Evolutionary conservation across 331 rosid species (phyloP).

Genomic region (Cydonia oblonga): DNA sequence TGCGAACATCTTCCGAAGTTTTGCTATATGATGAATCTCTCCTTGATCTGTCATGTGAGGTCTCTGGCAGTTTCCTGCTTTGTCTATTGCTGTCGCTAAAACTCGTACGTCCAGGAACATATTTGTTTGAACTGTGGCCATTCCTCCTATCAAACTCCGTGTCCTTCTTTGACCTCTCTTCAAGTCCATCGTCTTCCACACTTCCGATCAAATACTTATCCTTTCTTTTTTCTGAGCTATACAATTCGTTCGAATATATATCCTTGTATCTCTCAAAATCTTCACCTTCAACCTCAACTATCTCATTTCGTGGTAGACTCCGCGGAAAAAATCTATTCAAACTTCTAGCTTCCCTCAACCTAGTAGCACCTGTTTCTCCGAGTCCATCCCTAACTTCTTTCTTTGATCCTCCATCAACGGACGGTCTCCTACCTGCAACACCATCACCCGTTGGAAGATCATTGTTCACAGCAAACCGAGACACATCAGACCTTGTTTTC

Average conservation of each 20-base stretch:
- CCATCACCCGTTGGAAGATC: not conserved
- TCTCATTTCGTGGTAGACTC: conserved; percentile 3
- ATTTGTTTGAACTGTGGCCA: conserved; percentile 11
- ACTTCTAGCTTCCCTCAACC: conserved; percentile 5
- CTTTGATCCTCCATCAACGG: conserved; percentile 18
- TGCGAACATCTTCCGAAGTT: conserved; percentile 3
- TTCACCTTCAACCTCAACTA: conserved; percentile 22
- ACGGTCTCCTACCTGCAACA: not conserved
- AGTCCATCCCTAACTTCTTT: conserved; percentile 12
- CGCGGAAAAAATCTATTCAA: not conserved
- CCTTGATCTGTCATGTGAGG: conserved; percentile 5
- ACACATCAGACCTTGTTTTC: conserved; percentile 15
- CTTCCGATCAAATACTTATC: not conserved
- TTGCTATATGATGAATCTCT: conserved; percentile 19
- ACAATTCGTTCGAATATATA: conserved; percentile 18
- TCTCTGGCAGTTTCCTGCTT: conserved; percentile 4
- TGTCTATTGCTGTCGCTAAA: conserved; percentile 5
- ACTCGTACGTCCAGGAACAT: conserved; percentile 19
- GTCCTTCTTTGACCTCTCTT: conserved; percentile 8
- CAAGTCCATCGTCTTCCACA: conserved; percentile 12
- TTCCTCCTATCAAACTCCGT: conserved; percentile 4
- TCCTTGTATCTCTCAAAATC: conserved; percentile 17
- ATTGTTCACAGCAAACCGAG: not conserved
- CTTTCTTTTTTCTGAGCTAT: conserved; percentile 6
- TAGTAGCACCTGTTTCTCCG: conserved; percentile 6